A percentile compares a stretch with the other conserved stretches of the same genome.
These are phyloP conservation scores for Blastocystis sp. DNA, from an alignment of 352 stramenopile genomes.

Conservation along the genomic window DNA sequence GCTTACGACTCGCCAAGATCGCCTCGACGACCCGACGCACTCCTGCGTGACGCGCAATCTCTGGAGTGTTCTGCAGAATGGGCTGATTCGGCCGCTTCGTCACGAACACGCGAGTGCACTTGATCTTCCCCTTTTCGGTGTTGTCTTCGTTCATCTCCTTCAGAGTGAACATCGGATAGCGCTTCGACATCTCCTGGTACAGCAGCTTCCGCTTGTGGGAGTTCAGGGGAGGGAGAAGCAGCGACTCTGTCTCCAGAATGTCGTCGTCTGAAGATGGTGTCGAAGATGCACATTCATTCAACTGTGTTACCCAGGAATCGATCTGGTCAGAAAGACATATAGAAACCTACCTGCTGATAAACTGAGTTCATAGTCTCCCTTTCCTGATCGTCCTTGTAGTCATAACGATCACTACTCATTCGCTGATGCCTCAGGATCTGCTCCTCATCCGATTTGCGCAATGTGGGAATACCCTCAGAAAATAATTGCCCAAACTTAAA, in stretches of 20 bases:
- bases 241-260: not conserved
- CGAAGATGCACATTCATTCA: not conserved
- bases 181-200: not conserved
- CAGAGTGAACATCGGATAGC: not conserved
- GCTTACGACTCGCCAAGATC: conserved; percentile 22
- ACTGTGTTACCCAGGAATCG: not conserved
- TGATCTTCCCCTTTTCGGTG: not conserved
- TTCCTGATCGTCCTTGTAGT: conserved; percentile 40
- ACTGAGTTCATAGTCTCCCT: not conserved
- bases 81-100: not conserved
- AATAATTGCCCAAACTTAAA: conserved; percentile 52
- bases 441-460: conserved; percentile 46
- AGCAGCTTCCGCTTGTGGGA: conserved; percentile 39
- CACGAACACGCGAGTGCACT: not conserved
- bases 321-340: not conserved
- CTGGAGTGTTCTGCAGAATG: not conserved
- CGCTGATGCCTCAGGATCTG: not conserved
- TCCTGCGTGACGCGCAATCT: conserved; percentile 8
- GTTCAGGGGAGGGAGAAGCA: not conserved
- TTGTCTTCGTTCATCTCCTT: conserved; percentile 26
- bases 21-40: conserved; percentile 9
- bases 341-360: not conserved
- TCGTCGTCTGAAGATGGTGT: not conserved
- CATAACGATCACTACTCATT: conserved; percentile 30
- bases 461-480: conserved; percentile 41